These are phyloP conservation scores for Kuraishia borneana DNA, from an alignment of 805 yeast species.

Conservation along the genomic window DNA sequence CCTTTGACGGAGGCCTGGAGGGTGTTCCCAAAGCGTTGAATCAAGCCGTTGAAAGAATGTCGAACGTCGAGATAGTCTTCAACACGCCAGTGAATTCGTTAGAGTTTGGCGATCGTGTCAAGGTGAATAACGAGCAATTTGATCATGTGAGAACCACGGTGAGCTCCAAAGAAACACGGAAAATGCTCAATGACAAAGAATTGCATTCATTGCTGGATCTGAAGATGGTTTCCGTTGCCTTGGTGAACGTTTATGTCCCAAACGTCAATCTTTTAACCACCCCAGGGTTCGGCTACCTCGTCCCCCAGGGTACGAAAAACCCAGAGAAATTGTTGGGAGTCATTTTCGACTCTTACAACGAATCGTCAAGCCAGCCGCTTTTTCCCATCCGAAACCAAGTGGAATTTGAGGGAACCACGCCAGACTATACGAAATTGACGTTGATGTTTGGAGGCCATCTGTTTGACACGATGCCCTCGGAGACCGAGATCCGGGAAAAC, in stretches of 20 bases:
- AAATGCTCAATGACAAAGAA: constrained; percentile 13
- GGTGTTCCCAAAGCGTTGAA: constrained; percentile 30
- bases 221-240: constrained; percentile 37
- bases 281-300: constrained; percentile 77
- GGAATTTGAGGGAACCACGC: constrained; percentile 2
- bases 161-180: constrained; percentile 28
- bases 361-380: not conserved
- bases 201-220: constrained; percentile 8
- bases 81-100: constrained; percentile 2
- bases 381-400: too few species aligned
- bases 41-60: constrained; percentile 20
- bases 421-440: constrained; percentile 59
- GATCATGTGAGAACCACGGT: constrained; percentile 56
- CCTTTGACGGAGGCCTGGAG: constrained; percentile 43
- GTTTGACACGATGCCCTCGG: constrained; percentile 7
- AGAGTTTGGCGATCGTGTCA: constrained; percentile 8
- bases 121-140: constrained; percentile 11
- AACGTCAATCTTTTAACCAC: constrained; percentile 24
- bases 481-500: too few species aligned
- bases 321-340: constrained; percentile 65
- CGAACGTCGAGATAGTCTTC: constrained; percentile 23
- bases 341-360: constrained; percentile 63
- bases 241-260: constrained; percentile 60
- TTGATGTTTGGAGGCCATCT: constrained; percentile 84
- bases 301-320: constrained; percentile 46